Evolutionary conservation across 1,284 basidiomycete genomes (phyloP), one percentile per base, ranked within the genome.

Genomic region (Ganoderma leucocontextum): DNA sequence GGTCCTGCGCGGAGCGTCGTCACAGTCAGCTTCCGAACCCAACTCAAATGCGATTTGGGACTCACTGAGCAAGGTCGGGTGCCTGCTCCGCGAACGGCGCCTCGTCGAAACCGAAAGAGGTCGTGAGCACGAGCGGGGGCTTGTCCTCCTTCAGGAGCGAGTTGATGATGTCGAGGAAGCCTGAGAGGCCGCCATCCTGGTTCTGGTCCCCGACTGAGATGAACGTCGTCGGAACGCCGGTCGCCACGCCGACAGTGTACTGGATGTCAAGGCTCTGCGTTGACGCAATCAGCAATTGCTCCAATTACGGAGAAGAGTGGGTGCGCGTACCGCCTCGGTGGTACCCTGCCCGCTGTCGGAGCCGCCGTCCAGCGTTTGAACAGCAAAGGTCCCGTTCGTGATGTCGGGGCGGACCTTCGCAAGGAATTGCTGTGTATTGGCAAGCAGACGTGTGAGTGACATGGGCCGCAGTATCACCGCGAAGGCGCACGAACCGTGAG

Each of bases 171-270:
- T 80, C 78, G 8, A 77, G 70, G 70, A 79, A 77, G 33, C 76
- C 75, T 10, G 53, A 67, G 39, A 76, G 72, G 22, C 67, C 71
- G 25, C 74, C 75, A 36, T 75, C 76, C 38, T 74, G 62, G 60
- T 59, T 72, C 12, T 73, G 38, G 36, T 69, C 52, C 19, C 75
- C 75, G 36, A 74, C 74, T 39, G 72, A 68, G 36, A 73, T 60
- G 62, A 73, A 73, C 36, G 53, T 77, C 13, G 68, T 67, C 29
- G 74, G 66, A 25, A 75, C 73, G 83, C 82, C 85, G 83, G 80
- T 87, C 87, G 79, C 86, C 87, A 91, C 78, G n/a, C 85, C 88
- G 19, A 83, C 85, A 5, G 88, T 86, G 69, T 90, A 90, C 80
- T 91, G 87, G 55, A 89, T 86, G 73, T 91, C 88, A 12, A 91